These are phyloP conservation scores for Trichosporon coremiiforme DNA, from an alignment of 1,284 basidiomycete species.

Conservation along the genomic window DNA sequence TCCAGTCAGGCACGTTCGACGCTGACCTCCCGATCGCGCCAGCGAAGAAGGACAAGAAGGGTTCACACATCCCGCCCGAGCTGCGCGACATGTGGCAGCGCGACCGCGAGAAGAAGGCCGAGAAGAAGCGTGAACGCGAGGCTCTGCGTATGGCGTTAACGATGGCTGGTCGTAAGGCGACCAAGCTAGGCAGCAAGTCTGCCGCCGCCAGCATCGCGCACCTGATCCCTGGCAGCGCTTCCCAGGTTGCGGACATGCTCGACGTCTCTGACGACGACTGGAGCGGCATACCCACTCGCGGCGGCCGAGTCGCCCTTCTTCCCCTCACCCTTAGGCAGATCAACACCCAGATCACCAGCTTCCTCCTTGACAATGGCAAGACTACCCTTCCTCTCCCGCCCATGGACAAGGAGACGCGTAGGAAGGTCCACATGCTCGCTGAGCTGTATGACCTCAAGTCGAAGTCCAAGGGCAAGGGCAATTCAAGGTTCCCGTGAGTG, in stretches of 20 bases:
- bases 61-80: conserved; percentile 63
- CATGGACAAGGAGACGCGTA: conserved; percentile 70
- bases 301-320: conserved; percentile 21
- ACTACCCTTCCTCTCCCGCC: conserved; percentile 70
- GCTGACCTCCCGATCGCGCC: conserved; percentile 54
- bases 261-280: conserved; percentile 41
- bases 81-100: conserved; percentile 74
- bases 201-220: conserved; percentile 45
- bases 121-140: conserved; percentile 68
- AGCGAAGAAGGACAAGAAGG: conserved; percentile 58
- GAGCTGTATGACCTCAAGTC: conserved; percentile 74
- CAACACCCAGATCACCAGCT: conserved; percentile 69
- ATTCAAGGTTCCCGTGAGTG: conserved; percentile 59
- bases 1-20: conserved; percentile 65
- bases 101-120: conserved; percentile 80
- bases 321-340: conserved; percentile 51
- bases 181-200: conserved; percentile 57
- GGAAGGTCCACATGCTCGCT: conserved; percentile 75
- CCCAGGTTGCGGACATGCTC: conserved; percentile 51
- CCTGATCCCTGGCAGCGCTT: conserved; percentile 47
- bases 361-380: conserved; percentile 64
- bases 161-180: conserved; percentile 61
- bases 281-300: conserved; percentile 7
- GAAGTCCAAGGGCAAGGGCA: conserved; percentile 69
- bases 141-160: conserved; percentile 55